A percentile compares a stretch with the other conserved stretches of the same genome.
Conservation (phyloP, 257 asterid species). For the Apocynum venetum region DNA sequence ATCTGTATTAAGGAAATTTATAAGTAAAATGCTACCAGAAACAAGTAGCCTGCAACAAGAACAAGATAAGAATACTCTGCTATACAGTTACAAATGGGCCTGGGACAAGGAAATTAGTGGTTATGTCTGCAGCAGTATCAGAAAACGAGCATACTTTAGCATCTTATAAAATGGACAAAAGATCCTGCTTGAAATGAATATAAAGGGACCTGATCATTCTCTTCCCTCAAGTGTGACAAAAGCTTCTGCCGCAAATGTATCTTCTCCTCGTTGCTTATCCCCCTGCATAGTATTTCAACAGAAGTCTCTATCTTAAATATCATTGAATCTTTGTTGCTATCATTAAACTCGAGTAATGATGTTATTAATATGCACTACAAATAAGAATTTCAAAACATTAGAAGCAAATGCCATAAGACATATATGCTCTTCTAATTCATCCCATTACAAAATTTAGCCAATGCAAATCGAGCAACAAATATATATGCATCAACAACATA, state of each 20-base stretch:
- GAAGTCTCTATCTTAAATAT: constrained; percentile 9
- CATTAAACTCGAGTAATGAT: neutral
- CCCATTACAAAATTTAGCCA: neutral
- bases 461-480: neutral
- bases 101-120: neutral
- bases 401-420: neutral
- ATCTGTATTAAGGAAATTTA: constrained; percentile 44
- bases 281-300: constrained; percentile 47
- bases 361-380: too few species aligned
- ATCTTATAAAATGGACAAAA: neutral
- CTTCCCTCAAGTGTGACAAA: constrained; percentile 83
- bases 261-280: constrained; percentile 85
- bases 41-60: constrained; percentile 4
- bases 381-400: neutral
- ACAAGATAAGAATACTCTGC: neutral
- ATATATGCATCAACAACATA: neutral
- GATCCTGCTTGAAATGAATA: constrained; percentile 12
- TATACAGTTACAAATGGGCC: neutral
- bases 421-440: neutral
- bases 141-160: neutral
- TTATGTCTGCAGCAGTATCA: neutral
- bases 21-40: neutral
- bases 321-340: neutral
- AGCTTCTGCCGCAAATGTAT: constrained; percentile 73
- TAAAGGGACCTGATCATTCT: constrained; percentile 69